A percentile compares a stretch with the other conserved stretches of the same genome.
These are phyloP conservation scores for Agrostemma githago DNA, from an alignment of 148 eudicot species.

Conservation along the genomic window DNA sequence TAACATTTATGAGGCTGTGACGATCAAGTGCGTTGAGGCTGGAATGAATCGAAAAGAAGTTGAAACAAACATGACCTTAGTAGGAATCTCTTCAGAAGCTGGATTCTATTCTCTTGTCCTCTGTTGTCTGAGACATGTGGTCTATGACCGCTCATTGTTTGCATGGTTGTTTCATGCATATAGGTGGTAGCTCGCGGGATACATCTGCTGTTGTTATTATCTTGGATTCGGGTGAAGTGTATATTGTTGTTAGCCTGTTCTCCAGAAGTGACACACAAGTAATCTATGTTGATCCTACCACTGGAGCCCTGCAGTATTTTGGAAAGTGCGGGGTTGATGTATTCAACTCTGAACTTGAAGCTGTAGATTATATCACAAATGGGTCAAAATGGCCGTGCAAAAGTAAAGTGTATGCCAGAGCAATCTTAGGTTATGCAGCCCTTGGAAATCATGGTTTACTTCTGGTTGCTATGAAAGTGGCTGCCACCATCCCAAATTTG, in stretches of 20 bases:
- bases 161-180: conserved; percentile 14
- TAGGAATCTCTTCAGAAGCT: neutral
- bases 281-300: conserved; percentile 88
- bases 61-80: neutral
- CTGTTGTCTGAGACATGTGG: neutral
- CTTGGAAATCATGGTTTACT: conserved; percentile 72
- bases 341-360: conserved; percentile 82
- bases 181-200: conserved; percentile 53
- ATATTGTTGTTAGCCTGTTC: conserved; percentile 66
- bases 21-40: too few species aligned
- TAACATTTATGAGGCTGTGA: too few species aligned
- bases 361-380: conserved; percentile 72
- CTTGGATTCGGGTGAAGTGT: conserved; percentile 78
- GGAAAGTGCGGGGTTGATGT: conserved; percentile 69
- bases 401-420: conserved; percentile 59
- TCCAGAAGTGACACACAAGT: conserved; percentile 72
- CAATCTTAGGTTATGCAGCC: conserved; percentile 87
- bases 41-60: too few species aligned
- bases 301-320: conserved; percentile 65
- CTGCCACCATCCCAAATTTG: conserved; percentile 62
- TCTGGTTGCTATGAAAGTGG: conserved; percentile 83
- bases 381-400: conserved; percentile 74
- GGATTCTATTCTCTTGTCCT: neutral
- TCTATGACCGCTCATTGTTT: neutral
- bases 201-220: conserved; percentile 78